Evolutionary conservation across 768 basidiomycete species (phyloP).

Genomic region (Calocybe cyanea): DNA sequence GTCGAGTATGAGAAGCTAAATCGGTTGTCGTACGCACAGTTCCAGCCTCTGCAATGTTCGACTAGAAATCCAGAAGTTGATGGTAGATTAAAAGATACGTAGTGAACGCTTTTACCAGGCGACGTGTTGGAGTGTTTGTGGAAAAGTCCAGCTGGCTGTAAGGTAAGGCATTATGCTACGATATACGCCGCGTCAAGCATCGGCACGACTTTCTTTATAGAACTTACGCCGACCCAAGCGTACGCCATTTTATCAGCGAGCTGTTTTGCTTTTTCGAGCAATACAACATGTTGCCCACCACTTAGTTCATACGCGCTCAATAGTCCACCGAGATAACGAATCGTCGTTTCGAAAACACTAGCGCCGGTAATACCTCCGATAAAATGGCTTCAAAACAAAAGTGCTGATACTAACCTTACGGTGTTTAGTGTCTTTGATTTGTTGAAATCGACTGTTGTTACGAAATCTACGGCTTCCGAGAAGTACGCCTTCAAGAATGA

Average conservation of each 20-base stretch:
- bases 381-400: no score
- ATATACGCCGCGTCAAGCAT: neutral
- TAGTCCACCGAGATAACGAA: slow-evolving; percentile 69
- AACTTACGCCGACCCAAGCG: slow-evolving; percentile 55
- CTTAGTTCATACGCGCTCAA: slow-evolving; percentile 70
- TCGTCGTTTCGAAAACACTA: slow-evolving; percentile 75
- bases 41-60: slow-evolving; percentile 54
- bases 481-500: slow-evolving; percentile 34
- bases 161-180: slow-evolving; percentile 35
- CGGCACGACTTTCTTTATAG: neutral
- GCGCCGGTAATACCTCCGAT: neutral
- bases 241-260: slow-evolving; percentile 61
- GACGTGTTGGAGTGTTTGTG: slow-evolving; percentile 35
- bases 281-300: slow-evolving; percentile 36
- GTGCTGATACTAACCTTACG: neutral
- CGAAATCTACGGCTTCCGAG: slow-evolving; percentile 40
- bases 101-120: neutral
- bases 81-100: no score
- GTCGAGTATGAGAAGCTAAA: neutral
- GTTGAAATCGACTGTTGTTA: no score
- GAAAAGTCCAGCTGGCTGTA: slow-evolving; percentile 37
- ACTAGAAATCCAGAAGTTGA: no score
- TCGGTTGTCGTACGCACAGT: slow-evolving; percentile 26
- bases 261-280: slow-evolving; percentile 59
- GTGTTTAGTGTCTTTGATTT: slow-evolving; percentile 2